Evolutionary conservation across 495 filamentous ascomycete species (phyloP), one percentile per base, ranked within the genome.

Genomic region (Penicillium cosmopolitanum): DNA sequence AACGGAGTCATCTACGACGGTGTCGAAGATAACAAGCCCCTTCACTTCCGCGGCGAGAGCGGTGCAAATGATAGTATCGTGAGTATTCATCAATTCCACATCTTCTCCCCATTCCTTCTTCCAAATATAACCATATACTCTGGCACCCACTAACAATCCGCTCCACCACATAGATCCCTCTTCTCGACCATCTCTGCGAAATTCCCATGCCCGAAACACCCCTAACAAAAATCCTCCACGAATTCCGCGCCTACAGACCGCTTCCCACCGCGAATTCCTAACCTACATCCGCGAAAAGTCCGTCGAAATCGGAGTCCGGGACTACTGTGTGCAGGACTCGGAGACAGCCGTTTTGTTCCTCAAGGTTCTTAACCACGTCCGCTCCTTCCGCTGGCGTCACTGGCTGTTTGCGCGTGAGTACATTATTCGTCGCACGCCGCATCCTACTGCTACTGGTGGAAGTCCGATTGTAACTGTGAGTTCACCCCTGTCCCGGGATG

Each of bases 351-450:
- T 87, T 6, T 78, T 92, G 3, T 95, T 93, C 74, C 79, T 96
- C 5, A 78, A 82, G 63, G 80, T 85, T 0, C 72, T 96, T 19
- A 86, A 97, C 70, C 88, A 96, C 70, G 89, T 97, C 11, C 86
- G 93, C 52, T 91, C 93, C 65, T 97, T 96, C 77, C 78, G 93
- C 58, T 97, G 93, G 93, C 81, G 93, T 4, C 93, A 96, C 66
- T 97, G 93, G 93, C 86, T 92, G 60, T 96, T 97, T 65, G 92
- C 92, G n/a, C 79, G 91, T 19, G 93, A 97, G 80, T 97, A 97
- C 63, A 96, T 97, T 58, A 83, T 97, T 55, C 91, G 90, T 66
- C 82, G 86, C 57, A 95, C 90, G 0, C 79, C 76, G 0, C 90
- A 97, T 66, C 92, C 93, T 0, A 94, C 89, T 28, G 93, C 93